Percentiles rank a stretch among this genome's conserved stretches.
Conservation (phyloP, 2,329 filamentous ascomycete genomes). For the Graphilbum sp. region DNA sequence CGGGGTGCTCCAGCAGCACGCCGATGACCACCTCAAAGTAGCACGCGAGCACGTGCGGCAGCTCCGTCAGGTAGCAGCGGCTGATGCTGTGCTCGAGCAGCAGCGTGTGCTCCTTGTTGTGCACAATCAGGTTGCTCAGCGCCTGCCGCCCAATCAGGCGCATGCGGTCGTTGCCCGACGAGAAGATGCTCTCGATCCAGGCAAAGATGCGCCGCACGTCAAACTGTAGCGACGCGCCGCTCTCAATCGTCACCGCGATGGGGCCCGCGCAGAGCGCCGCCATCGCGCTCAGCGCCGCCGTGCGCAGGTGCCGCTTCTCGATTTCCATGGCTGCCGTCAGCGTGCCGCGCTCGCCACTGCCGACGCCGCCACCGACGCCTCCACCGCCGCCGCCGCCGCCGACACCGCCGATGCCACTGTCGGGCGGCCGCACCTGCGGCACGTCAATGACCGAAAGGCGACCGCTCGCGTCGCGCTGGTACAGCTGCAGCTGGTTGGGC, state of each 20-base stretch:
- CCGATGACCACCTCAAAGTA: slow-evolving; percentile 89
- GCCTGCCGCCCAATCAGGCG: slow-evolving; percentile 81
- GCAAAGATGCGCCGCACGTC: slow-evolving; percentile 82
- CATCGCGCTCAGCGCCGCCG: slow-evolving; percentile 88
- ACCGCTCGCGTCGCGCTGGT: slow-evolving; percentile 73
- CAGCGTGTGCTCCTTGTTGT: slow-evolving; percentile 77
- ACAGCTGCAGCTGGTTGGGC: slow-evolving; percentile 71
- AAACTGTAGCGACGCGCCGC: slow-evolving; percentile 74
- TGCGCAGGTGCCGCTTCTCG: slow-evolving; percentile 82
- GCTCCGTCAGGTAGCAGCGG: slow-evolving; percentile 73
- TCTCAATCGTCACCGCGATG: slow-evolving; percentile 76
- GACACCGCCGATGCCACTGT: neutral
- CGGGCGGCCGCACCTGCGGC: slow-evolving; percentile 14
- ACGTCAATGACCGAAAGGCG: slow-evolving; percentile 62
- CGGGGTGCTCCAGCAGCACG: slow-evolving; percentile 67
- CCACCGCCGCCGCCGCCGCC: neutral
- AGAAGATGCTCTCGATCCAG: slow-evolving; percentile 94
- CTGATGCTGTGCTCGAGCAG: slow-evolving; percentile 81
- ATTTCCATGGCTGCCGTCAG: slow-evolving; percentile 88
- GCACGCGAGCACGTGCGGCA: slow-evolving; percentile 73
- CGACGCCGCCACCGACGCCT: no score
- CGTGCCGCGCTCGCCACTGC: slow-evolving; percentile 52
- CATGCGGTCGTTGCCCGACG: slow-evolving; percentile 76
- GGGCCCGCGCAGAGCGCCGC: slow-evolving; percentile 77
- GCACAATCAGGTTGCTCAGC: slow-evolving; percentile 72